Evolutionary conservation across 768 basidiomycete species (phyloP).

Genomic region (Phanerochaete carnosa): DNA sequence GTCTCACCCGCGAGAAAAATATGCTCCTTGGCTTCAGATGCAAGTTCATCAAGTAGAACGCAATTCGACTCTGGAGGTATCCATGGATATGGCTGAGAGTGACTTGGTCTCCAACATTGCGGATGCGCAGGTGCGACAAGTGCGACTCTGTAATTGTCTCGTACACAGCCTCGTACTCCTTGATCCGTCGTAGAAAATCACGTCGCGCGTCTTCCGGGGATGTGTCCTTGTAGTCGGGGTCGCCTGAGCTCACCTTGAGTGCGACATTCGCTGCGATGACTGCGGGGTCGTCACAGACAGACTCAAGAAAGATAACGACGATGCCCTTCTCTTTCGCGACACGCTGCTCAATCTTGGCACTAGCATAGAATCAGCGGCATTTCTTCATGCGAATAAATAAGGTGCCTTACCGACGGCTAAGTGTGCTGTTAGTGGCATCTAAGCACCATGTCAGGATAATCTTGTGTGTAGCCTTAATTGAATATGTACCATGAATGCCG

Average conservation of each 20-base stretch:
- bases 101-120: conserved; percentile 90
- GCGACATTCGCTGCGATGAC: conserved; percentile 96
- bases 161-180: conserved; percentile 92
- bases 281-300: conserved; percentile 88
- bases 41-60: conserved; percentile 97
- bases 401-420: conserved; percentile 56
- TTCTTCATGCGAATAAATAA: not conserved
- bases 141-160: conserved; percentile 92
- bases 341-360: conserved; percentile 81
- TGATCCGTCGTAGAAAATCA: conserved; percentile 90
- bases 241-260: conserved; percentile 92
- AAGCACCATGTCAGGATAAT: not conserved
- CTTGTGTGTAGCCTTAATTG: not conserved
- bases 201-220: conserved; percentile 79
- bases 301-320: conserved; percentile 90
- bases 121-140: conserved; percentile 87
- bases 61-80: conserved; percentile 94
- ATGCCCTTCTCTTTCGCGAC: conserved; percentile 86
- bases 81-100: conserved; percentile 86
- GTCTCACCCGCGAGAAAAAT: conserved; percentile 86
- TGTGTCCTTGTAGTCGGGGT: conserved; percentile 95
- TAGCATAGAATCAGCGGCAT: conserved; percentile 22
- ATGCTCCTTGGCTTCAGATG: conserved; percentile 96
- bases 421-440: conserved; percentile 98
- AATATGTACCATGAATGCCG: conserved; percentile 82